Evolutionary conservation across 805 yeast species (phyloP), one percentile per base, ranked within the genome.

Genomic region (Candida arabinofermentans): DNA sequence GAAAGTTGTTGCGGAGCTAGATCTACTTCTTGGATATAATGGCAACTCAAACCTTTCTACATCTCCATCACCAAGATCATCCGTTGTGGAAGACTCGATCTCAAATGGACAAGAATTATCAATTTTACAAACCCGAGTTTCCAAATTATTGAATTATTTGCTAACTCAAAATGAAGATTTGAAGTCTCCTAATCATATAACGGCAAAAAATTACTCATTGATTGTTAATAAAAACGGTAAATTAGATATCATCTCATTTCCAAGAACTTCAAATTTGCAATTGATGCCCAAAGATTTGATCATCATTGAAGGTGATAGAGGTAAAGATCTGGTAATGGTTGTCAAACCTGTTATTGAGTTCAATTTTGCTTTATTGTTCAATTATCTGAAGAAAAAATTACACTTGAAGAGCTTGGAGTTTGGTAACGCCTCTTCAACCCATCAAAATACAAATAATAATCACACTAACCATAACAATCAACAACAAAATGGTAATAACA

Each of bases 231-330:
- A 65, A 40, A 64, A 65, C 44, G 66, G 67, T 63, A 39, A 81
- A 58, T 67, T 82, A 51, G 95, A 86, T 59, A 71, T 85, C 24
- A 68, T 83, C 31, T 79, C 87, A 2, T 75, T 79, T 26, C 85
- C 88, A 3, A 72, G 74, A 44, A 76, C 75, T 51, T 75, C 88
- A 12, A 83, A 83, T 53, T 66, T 85, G 37, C 62, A 63, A 37
- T 65, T 85, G 45, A 72, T 70, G 46, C 69, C 75, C 34, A 70
- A 76, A 42, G 93, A 86, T 61, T 69, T 85, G 55, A 85, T 84
- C 8, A 79, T 85, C 16, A 83, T 83, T 42, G 93, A 86, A 63
- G 95, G 93, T 41, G 95, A 86, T 58, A 70, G 93, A 47, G 95
- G 95, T 23, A 83, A 83, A 53, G 95, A 86, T 60, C 61, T 86